A percentile compares a stretch with the other conserved stretches of the same genome.
Evolutionary conservation across 345 rosid species (phyloP).

Genomic region (Sapria himalayana): DNA sequence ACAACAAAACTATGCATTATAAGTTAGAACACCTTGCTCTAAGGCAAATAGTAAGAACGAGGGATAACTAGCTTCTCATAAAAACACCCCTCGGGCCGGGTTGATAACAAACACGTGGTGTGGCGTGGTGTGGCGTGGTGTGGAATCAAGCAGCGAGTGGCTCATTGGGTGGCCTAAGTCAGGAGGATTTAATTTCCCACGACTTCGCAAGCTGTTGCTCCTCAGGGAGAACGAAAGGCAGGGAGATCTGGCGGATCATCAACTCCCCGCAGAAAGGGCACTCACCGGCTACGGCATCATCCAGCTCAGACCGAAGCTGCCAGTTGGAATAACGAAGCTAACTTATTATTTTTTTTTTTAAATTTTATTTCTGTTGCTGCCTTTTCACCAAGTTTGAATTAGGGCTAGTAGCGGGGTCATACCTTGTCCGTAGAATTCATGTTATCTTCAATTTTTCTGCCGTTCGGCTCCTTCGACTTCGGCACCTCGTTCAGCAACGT

Average conservation of each 20-base stretch:
- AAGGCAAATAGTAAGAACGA: too few relatives aligned
- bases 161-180: slow-evolving; percentile 39
- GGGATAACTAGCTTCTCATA: too few relatives aligned
- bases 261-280: slow-evolving; percentile 92
- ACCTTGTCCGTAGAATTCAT: slow-evolving; percentile 69
- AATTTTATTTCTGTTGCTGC: too few relatives aligned
- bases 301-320: slow-evolving; percentile 83
- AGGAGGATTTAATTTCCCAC: slow-evolving; percentile 67
- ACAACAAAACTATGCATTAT: too few relatives aligned
- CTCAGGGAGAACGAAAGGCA: slow-evolving; percentile 50
- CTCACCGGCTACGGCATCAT: slow-evolving; percentile 84
- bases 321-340: slow-evolving; percentile 5
- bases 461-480: slow-evolving; percentile 48
- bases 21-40: too few relatives aligned
- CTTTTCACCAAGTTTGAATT: too few relatives aligned
- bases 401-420: too few relatives aligned
- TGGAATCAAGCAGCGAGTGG: slow-evolving; percentile 34
- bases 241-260: slow-evolving; percentile 65
- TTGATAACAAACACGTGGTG: too few relatives aligned
- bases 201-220: slow-evolving; percentile 48
- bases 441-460: slow-evolving; percentile 38
- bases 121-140: too few relatives aligned
- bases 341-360: too few relatives aligned
- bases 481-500: slow-evolving; percentile 58
- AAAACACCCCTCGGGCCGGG: too few relatives aligned